Evolutionary conservation across 495 filamentous ascomycete species (phyloP).

Genomic region (Tuber brumale): DNA sequence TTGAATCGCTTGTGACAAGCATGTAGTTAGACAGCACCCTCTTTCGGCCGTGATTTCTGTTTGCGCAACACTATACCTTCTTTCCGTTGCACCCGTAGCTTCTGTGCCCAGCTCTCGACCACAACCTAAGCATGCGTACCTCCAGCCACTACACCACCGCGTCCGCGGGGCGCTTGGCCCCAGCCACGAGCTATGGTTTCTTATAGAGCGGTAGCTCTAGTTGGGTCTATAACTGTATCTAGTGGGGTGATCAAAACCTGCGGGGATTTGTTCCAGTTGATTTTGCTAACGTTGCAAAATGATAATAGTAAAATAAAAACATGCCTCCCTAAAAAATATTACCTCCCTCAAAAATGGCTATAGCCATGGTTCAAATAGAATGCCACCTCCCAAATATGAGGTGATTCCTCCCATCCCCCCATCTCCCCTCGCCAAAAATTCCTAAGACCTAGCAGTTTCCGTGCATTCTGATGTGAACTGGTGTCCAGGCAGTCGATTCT

Average conservation of each 20-base stretch:
- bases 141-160: not conserved
- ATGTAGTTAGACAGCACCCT: not conserved
- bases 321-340: not conserved
- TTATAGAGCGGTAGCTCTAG: slow-evolving; percentile 11
- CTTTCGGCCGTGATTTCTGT: not conserved
- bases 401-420: too few species aligned
- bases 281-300: too few species aligned
- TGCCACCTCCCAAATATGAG: not conserved
- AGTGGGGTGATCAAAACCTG: not conserved
- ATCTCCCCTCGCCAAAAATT: too few species aligned
- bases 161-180: not conserved
- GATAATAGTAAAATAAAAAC: not conserved
- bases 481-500: too few species aligned
- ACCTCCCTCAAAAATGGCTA: not conserved
- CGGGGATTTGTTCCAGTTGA: not conserved
- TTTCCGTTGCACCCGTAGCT: not conserved
- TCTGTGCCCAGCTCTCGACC: not conserved
- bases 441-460: too few species aligned
- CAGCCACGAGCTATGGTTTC: slow-evolving; percentile 25
- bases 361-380: not conserved
- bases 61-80: not conserved
- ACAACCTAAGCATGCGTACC: not conserved
- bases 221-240: not conserved
- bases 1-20: slow-evolving; percentile 56
- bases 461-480: too few species aligned